phyloP scores from a whole-genome alignment of 371 early-diverging fungal genomes.

The Rhizopus delemar region DNA sequence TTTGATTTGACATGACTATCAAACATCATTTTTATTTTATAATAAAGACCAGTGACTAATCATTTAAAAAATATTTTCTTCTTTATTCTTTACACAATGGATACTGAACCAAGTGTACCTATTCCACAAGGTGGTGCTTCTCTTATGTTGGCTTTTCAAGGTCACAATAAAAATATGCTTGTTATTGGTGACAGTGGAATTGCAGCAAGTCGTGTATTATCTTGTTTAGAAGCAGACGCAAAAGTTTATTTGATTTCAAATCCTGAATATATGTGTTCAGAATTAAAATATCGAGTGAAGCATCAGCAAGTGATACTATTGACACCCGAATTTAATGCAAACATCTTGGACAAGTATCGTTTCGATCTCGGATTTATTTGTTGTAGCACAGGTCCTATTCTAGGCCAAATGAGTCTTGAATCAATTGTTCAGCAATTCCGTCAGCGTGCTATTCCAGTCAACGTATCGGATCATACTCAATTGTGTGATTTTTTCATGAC shows the following conservation, averaged over 20 bases:
- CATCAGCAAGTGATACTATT: conserved; percentile 42
- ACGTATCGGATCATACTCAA: conserved; percentile 77
- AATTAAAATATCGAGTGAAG: conserved; percentile 56
- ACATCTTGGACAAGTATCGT: conserved; percentile 8
- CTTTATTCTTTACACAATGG: conserved; percentile 5
- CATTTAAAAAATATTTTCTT: conserved; percentile 1
- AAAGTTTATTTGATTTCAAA: conserved; percentile 54
- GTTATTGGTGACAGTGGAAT: conserved; percentile 67
- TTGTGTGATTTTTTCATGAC: conserved; percentile 84
- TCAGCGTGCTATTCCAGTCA: conserved; percentile 64
- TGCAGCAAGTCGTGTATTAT: conserved; percentile 68
- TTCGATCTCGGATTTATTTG: conserved; percentile 46
- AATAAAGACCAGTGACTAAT: background rate
- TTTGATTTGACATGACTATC: conserved; percentile 24
- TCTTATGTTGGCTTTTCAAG: conserved; percentile 69
- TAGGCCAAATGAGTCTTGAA: background rate
- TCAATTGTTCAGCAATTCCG: conserved; percentile 56
- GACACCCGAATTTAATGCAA: conserved; percentile 3
- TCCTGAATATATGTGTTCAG: conserved; percentile 42
- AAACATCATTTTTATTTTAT: background rate
- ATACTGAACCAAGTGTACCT: conserved; percentile 24
- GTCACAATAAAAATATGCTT: conserved; percentile 53
- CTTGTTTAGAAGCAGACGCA: conserved; percentile 74
- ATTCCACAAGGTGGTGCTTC: conserved; percentile 66
- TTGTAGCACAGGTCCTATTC: background rate